These are phyloP conservation scores for Pterula multifida DNA, from an alignment of 1,284 basidiomycete genomes.

Conservation along the genomic window DNA sequence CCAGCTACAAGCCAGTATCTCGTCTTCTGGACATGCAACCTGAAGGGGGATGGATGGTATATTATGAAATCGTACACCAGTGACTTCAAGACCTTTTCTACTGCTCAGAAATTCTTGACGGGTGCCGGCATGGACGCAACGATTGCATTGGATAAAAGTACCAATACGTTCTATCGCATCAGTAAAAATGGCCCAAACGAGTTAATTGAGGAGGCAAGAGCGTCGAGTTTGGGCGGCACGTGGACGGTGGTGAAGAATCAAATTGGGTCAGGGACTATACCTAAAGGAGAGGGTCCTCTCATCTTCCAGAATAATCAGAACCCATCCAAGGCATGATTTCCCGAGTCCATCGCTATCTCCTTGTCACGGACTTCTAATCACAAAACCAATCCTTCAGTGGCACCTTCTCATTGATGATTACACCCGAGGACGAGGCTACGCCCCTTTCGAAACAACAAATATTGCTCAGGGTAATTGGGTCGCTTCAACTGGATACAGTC, in stretches of 20 bases:
- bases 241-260: conserved; percentile 7
- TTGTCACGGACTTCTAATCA: not conserved
- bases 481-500: not conserved
- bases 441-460: conserved; percentile 8
- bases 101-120: conserved; percentile 8
- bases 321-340: conserved; percentile 6
- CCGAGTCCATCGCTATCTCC: not conserved
- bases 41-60: conserved; percentile 6
- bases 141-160: conserved; percentile 5
- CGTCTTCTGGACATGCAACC: conserved; percentile 8
- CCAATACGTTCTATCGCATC: conserved; percentile 7
- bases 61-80: conserved; percentile 9
- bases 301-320: conserved; percentile 9
- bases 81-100: conserved; percentile 10
- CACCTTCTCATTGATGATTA: not conserved
- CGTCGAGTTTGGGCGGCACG: conserved; percentile 6
- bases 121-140: conserved; percentile 8
- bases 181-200: conserved; percentile 8
- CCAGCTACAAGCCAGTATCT: conserved; percentile 1
- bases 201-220: conserved; percentile 7
- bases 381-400: not conserved
- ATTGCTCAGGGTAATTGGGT: conserved; percentile 5
- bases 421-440: conserved; percentile 6
- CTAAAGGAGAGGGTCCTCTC: conserved; percentile 7
- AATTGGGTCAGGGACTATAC: not conserved